phyloP scores from a whole-genome alignment of 2,329 filamentous ascomycete genomes.

The Cylindrodendrum hubeiense region DNA sequence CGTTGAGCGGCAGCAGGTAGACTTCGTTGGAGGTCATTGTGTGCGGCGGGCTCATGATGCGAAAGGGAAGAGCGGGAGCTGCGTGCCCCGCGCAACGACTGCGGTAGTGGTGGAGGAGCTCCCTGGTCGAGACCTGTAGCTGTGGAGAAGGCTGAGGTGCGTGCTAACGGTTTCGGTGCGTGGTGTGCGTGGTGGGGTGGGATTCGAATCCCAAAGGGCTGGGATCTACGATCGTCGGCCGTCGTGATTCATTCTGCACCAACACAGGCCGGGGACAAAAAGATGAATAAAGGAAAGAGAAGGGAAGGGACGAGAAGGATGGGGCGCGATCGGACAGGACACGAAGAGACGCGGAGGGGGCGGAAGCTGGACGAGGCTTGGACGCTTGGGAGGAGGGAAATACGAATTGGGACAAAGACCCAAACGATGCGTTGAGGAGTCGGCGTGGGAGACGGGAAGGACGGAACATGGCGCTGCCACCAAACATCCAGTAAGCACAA shows the following conservation, averaged over 20 bases:
- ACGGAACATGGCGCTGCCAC: neutral
- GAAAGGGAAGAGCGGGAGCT: conserved; percentile 46
- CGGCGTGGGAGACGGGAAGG: conserved; percentile 1
- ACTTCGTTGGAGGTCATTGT: conserved; percentile 78
- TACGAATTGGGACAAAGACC: conserved; percentile 18
- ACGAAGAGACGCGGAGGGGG: conserved; percentile 3
- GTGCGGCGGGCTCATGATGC: conserved; percentile 66
- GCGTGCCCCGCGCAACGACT: conserved; percentile 45
- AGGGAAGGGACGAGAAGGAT: neutral
- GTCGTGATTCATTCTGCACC: neutral
- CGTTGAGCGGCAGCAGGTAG: conserved; percentile 90
- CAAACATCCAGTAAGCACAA: neutral
- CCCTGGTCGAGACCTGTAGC: conserved; percentile 34
- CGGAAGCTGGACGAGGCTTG: conserved; percentile 2
- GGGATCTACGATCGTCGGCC: neutral
- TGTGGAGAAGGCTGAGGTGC: conserved; percentile 36
- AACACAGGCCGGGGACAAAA: neutral
- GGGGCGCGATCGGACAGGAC: neutral
- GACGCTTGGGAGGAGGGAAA: conserved; percentile 8
- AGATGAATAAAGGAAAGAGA: neutral
- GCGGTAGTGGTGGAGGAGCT: conserved; percentile 28
- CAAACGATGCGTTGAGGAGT: neutral
- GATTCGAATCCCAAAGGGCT: conserved; percentile 4
- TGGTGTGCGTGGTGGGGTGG: neutral
- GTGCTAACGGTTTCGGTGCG: conserved; percentile 20